A percentile compares a stretch with the other conserved stretches of the same genome.
These are phyloP conservation scores for Cryptosporidium ryanae DNA, from an alignment of 169 alveolate species.

Conservation along the genomic window DNA sequence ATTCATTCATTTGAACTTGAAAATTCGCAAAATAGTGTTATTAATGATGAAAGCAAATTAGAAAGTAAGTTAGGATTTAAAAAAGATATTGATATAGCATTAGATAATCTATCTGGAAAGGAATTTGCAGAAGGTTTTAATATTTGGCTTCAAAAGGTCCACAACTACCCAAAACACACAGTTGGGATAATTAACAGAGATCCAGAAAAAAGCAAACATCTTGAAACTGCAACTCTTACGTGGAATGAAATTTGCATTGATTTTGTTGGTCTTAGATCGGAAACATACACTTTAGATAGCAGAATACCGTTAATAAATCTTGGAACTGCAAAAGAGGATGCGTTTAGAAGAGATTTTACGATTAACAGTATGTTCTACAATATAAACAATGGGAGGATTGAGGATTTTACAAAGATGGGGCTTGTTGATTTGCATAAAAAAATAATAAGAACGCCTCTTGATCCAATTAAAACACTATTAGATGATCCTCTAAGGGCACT, in stretches of 20 bases:
- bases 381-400: constrained; percentile 90
- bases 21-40: constrained; percentile 5
- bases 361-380: constrained; percentile 96
- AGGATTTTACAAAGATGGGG: constrained; percentile 95
- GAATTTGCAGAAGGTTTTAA: constrained; percentile 84
- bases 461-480: constrained; percentile 91
- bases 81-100: constrained; percentile 97
- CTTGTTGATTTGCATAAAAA: constrained; percentile 90
- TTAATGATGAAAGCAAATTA: constrained; percentile 16
- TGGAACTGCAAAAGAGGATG: constrained; percentile 97
- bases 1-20: constrained; percentile 24
- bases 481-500: constrained; percentile 98
- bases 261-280: constrained; percentile 96
- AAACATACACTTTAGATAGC: constrained; percentile 86
- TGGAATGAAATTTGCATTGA: constrained; percentile 92
- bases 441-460: constrained; percentile 93
- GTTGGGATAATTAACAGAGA: constrained; percentile 92
- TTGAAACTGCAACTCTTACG: constrained; percentile 96
- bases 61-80: constrained; percentile 76
- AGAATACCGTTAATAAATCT: constrained; percentile 93
- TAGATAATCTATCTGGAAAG: constrained; percentile 95
- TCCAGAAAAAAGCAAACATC: constrained; percentile 95
- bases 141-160: constrained; percentile 63
- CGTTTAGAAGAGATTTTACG: constrained; percentile 97
- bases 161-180: constrained; percentile 37